Conservation (phyloP, 495 filamentous ascomycete genomes). For the Aspergillus incahuasiensis region DNA sequence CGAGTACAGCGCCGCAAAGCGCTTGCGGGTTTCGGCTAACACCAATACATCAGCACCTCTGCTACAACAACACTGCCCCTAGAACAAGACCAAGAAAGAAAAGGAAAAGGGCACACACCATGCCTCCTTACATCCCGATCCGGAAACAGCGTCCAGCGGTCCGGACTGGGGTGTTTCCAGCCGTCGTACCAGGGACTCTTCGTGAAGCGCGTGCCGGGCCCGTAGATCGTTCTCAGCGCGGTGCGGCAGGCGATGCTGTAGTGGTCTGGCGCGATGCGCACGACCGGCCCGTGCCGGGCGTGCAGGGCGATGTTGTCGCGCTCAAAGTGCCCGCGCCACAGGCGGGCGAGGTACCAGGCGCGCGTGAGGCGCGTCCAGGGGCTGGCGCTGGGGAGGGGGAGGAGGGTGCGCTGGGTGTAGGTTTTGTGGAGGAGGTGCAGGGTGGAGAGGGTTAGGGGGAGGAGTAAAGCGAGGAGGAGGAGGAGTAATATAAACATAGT, state of each 20-base stretch:
- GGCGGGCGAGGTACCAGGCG: conserved; percentile 49
- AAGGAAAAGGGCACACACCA: conserved; percentile 15
- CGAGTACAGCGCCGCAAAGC: conserved; percentile 44
- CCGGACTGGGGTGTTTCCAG: conserved; percentile 33
- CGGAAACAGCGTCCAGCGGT: conserved; percentile 37
- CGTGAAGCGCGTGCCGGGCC: conserved; percentile 33
- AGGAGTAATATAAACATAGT: conserved; percentile 18
- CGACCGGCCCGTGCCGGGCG: conserved; percentile 33
- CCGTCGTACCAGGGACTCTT: conserved; percentile 39
- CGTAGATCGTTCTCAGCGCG: conserved; percentile 44
- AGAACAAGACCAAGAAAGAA: neutral
- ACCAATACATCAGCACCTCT: neutral
- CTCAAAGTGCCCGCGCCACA: conserved; percentile 41
- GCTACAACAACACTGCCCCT: too few species aligned
- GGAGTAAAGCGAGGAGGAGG: conserved; percentile 1
- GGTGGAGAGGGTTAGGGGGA: conserved; percentile 10
- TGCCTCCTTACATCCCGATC: conserved; percentile 41
- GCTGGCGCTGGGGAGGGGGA: conserved; percentile 49
- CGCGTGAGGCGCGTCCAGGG: conserved; percentile 50
- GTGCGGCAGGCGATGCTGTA: conserved; percentile 45
- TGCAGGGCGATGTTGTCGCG: conserved; percentile 45
- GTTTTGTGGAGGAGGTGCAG: conserved; percentile 16
- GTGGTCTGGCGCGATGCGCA: conserved; percentile 46
- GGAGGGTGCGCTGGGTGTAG: conserved; percentile 28
- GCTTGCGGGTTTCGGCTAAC: conserved; percentile 26